Base-by-base conservation (phyloP, 1,139 yeast species). In the Hanseniaspora gamundiae region DNA sequence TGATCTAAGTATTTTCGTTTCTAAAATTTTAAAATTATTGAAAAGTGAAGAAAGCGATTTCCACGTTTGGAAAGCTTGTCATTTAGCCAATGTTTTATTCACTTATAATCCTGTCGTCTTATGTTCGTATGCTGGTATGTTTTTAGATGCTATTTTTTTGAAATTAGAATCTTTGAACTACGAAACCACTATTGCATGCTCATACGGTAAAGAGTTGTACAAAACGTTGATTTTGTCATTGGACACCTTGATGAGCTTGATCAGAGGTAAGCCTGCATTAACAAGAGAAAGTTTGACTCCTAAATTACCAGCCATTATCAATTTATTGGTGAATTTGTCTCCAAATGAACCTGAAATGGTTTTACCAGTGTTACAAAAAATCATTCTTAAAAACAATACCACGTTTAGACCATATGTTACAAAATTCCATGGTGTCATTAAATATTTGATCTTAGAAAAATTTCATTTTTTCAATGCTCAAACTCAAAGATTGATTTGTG, bases 211-310 rank as follows among this genome's bases (percentile, higher is more conserved):
- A 19, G 47, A 56, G 40, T 65, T 68, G 45, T 69, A 74, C 53
- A 72, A 61, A 48, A 71, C 74, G 38, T 71, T 74, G 29, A 68
- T 73, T 41, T 73, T 69, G 44, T 70, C 79, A 26, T 60, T 75
- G 45, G 65, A 70, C 48, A 61, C 61, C 19, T 55, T 83, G 22
- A 73, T 80, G 53, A 62, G 67, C 38, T 65, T 69, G 39, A 80
- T 84, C 46, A 74, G 82, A 59, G 93, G 87, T 2, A 87, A 87
- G 56, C 86, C 94, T 1, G 78, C 88, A 1, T 68, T 88, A 42
- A 80, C 94, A 2, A 73, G 97, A 58, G 95, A 87, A 55, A 68
- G 83, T 7, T 70, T 87, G 47, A 84, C 94, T 1, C 94, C 96
- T 3, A 79, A 79, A 51, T 66, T 88, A 44, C 77, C 86, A 11